phyloP scores from a whole-genome alignment of 768 basidiomycete species.

The Xanthoconium stramineum region DNA sequence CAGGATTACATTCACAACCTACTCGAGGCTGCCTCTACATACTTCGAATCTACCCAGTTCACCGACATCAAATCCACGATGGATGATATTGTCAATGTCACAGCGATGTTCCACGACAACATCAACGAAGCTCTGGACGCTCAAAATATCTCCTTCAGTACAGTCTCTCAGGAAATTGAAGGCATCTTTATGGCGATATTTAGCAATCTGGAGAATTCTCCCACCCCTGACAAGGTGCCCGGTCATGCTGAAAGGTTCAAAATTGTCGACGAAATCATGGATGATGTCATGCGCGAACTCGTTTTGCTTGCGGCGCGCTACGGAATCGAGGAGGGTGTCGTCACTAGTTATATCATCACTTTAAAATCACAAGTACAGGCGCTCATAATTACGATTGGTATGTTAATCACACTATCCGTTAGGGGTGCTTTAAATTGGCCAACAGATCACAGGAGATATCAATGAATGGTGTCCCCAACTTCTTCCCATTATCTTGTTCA shows the following conservation, averaged over 20 bases:
- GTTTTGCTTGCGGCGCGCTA: background rate
- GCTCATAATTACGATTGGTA: constrained; percentile 10
- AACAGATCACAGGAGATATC: constrained; percentile 5
- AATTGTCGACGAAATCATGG: constrained; percentile 6
- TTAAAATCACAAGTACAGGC: constrained; percentile 2
- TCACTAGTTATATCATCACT: background rate
- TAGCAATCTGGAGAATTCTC: background rate
- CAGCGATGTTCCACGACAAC: constrained; percentile 4
- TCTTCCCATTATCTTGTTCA: constrained; percentile 1
- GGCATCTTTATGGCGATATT: background rate
- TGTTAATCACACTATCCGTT: background rate
- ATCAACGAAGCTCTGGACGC: constrained; percentile 7
- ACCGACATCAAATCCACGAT: constrained; percentile 1
- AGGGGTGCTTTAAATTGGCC: background rate
- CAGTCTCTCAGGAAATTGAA: constrained; percentile 8
- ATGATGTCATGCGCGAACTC: background rate
- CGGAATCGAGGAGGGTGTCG: background rate
- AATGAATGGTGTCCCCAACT: constrained; percentile 9
- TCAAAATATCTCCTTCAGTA: constrained; percentile 2
- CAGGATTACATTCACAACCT: constrained; percentile 7
- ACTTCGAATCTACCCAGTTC: constrained; percentile 4
- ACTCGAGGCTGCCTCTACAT: background rate
- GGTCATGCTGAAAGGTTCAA: constrained; percentile 1
- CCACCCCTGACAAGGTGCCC: background rate
- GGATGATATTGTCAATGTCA: constrained; percentile 6